Evolutionary conservation across 495 filamentous ascomycete species (phyloP), one percentile per base, ranked within the genome.

Genomic region (Pseudoneurospora amorphoporcata): DNA sequence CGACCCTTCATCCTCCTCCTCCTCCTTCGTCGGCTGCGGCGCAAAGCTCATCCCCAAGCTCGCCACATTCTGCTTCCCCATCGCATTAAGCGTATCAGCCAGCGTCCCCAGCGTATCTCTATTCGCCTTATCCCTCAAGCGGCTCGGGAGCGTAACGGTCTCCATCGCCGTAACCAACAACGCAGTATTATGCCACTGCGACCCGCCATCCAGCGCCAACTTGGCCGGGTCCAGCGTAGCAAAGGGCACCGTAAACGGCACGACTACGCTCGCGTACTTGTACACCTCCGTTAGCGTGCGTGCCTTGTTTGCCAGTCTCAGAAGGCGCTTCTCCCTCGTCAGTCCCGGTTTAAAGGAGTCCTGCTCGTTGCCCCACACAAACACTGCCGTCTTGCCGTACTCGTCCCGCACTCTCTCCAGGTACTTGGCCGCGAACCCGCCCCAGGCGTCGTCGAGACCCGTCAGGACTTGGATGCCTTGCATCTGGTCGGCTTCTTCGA

Each of bases 401-500:
- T 98, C 96, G 78, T 99, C 95, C 76, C 92, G 82, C 43, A 99
- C 76, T 39, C 89, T 84, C 77, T 97, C 93, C 19, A 96, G 77
- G 83, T 97, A 98, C 76, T 84, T 85, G 4, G 90, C 83, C 10
- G 91, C 86, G 80, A 98, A 98, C 0, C 94, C 94, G 71, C 92
- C 94, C 96, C 95, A 99, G 2, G 92, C 94, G 85, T 97, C 94
- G 78, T 97, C 94, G 10, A 91, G 82, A 12, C 88, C 86, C 0
- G 92, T 86, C 69, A 98, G 86, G 29, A 98, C 76, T 77, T 98
- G 94, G 39, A 99, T 80, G 0, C 90, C 95, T 78, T 97, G 94
- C 81, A 98, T 84, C 72, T 92, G 90, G 79, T 99, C 95, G 73
- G 94, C 95, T 81, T 98, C 95, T 82, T 99, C 95, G 2, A 89